Base-by-base conservation (phyloP, 2,329 filamentous ascomycete genomes). In the Aspergillus flavus region DNA sequence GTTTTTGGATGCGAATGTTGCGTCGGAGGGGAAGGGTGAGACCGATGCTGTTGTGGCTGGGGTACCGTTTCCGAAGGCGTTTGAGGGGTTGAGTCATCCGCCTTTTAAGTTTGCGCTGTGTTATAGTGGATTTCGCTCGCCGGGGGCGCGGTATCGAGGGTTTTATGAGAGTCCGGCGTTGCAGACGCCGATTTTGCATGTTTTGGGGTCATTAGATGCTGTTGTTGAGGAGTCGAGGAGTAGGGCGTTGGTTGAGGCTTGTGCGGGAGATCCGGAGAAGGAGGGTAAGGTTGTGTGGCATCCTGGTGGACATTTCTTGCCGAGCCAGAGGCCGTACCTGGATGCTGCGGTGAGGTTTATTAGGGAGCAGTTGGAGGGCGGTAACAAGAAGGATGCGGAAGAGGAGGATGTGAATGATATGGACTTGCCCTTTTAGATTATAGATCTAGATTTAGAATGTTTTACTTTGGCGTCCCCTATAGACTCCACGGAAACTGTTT, bases 291-390 rank as follows among this genome's bases (percentile, higher is more conserved):
- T 87, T 58, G 82, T 90, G 58, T 87, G 90, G 70, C 93, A 96
- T 78, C 94, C 94, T 1, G 94, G 94, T 9, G 94, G 94, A 0
- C 94, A 98, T 76, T 93, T 96, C 73, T 86, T 97, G 72, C 94
- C 94, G 0, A 88, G 93, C 64, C 87, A 89, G 69, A 92, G 91
- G 80, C 90, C 93, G 69, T 95, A 91, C 85, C 87, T 90, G 23
- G 89, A 90, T 82, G 90, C 90, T 36, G 79, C 96, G 67, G 88
- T 90, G 5, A 87, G 84, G 0, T 96, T 94, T 73, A 87, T 95
- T 55, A 83, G 81, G 69, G 84, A 85, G 66, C 77, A 79, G 54
- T 66, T 87, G 67, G 80, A 82, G 57, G 76, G 72, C 36, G 64
- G 65, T 16, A 57, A 75, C 53, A 72, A 76, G 66, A 68, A 79